Evolutionary conservation across 139 green algal genomes (phyloP).

Genomic region (Chlamydomonas sphaeroides): DNA sequence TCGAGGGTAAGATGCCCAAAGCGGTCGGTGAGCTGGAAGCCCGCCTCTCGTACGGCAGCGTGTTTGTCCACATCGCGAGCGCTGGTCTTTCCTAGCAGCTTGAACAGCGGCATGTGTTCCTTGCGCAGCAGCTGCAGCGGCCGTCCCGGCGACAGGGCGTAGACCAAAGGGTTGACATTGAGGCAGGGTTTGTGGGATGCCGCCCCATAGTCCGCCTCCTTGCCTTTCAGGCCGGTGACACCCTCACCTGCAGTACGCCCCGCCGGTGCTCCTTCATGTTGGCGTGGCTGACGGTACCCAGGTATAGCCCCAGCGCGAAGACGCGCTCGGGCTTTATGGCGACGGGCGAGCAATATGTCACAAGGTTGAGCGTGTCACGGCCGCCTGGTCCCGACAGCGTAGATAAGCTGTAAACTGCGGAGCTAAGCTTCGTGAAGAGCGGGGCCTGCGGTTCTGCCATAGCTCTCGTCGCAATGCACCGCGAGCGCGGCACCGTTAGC

Average conservation of each 20-base stretch:
- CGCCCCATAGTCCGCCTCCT: no score
- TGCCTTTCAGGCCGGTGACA: no score
- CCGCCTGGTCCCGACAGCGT: background rate
- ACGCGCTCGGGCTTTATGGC: conserved; percentile 37
- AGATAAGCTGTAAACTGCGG: background rate
- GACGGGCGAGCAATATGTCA: conserved; percentile 19
- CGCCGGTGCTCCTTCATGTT: conserved; percentile 25
- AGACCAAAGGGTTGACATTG: no score
- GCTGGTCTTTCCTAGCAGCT: conserved; percentile 69
- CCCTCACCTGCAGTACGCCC: conserved; percentile 43
- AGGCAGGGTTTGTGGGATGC: no score
- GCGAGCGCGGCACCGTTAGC: no score
- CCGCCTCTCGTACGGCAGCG: conserved; percentile 26
- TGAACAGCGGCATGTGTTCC: conserved; percentile 56
- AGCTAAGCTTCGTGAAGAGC: background rate
- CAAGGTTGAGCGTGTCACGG: conserved; percentile 19
- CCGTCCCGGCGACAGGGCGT: no score
- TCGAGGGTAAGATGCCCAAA: conserved; percentile 45
- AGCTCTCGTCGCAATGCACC: background rate
- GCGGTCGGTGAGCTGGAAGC: conserved; percentile 10
- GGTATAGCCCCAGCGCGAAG: conserved; percentile 35
- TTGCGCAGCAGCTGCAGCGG: no score
- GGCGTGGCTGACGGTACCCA: conserved; percentile 35
- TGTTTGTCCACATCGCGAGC: conserved; percentile 64
- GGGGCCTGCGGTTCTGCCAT: background rate